Base-by-base conservation (phyloP, 768 basidiomycete species). In the Serendipita sp. region DNA sequence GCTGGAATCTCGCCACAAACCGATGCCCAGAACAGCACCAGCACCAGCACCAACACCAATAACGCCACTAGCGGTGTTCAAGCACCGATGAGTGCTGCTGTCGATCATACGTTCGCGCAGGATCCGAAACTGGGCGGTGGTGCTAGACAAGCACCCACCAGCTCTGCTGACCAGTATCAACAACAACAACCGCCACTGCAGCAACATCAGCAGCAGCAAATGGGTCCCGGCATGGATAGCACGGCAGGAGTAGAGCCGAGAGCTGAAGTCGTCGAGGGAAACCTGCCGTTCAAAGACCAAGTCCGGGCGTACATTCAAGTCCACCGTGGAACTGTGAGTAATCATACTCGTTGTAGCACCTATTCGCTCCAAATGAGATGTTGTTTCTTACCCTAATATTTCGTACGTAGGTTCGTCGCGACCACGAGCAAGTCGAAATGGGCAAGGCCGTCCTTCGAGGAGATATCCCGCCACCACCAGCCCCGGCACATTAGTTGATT, bases 201-300 rank as follows among this genome's bases (percentile, higher is more conserved):
- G 34, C 34, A 38, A 38, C 34, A 5, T 7, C 34, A 38, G 34
- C 34, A 38, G 14, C 34, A 38, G 34, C 34, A 38, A 1, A 38
- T 38, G 34, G 2, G 34, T 38, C n/a, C n/a, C n/a, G 34, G 14
- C 14, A 1, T 14, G 7, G n/a, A 17, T 28, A 50, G 7, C 3
- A n/a, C n/a, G 13, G 11, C 31, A 11, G 24, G 24, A 2, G 22
- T 1, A 3, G 53, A 58, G 9, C 53, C 53, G 11, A 22, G 31
- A 1, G 53, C 28, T 24, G 53, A 28, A n/a, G 53, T 58, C 1
- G 53, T 58, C 0, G 53, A 58, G 53, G 24, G 31, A 34, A 17
- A 58, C 17, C 53, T 58, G 17, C 53, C 53, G 20, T 58, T 58
- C 53, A 58, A 58, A 31, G 53, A 58, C 5, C 53, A 58, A 33